Conservation (phyloP, 768 basidiomycete species). For the Lactarius indigo region DNA sequence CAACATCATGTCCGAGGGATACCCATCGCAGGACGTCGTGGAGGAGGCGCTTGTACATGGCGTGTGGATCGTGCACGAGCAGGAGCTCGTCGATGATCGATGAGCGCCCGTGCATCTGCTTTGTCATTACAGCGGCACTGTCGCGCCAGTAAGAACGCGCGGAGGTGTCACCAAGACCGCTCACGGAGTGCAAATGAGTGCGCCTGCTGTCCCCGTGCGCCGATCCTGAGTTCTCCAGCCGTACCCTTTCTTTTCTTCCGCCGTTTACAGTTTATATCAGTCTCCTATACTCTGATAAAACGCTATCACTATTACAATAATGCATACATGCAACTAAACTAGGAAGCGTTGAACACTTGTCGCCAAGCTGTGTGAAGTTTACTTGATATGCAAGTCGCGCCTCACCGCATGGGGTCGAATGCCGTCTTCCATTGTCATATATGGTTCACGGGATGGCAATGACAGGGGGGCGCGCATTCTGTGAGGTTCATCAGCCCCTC, state of each 20-base stretch:
- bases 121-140: constrained; percentile 76
- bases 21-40: constrained; percentile 84
- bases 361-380: too few species aligned
- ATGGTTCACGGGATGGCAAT: too few species aligned
- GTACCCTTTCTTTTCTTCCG: not conserved
- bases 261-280: not conserved
- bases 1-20: constrained; percentile 69
- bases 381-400: too few species aligned
- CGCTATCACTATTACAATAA: too few species aligned
- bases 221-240: not conserved
- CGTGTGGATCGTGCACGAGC: constrained; percentile 26
- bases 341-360: too few species aligned
- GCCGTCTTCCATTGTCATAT: too few species aligned
- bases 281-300: too few species aligned
- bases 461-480: too few species aligned
- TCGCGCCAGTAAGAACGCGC: constrained; percentile 95
- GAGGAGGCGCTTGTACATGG: constrained; percentile 62
- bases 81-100: constrained; percentile 48
- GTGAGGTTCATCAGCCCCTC: too few species aligned
- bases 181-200: constrained; percentile 76
- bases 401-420: too few species aligned
- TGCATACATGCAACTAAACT: too few species aligned
- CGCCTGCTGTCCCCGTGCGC: constrained; percentile 42
- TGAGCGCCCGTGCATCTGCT: constrained; percentile 47
- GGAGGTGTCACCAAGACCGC: constrained; percentile 46